Conservation (phyloP, 2,329 filamentous ascomycete genomes). For the Cercospora sesami region DNA sequence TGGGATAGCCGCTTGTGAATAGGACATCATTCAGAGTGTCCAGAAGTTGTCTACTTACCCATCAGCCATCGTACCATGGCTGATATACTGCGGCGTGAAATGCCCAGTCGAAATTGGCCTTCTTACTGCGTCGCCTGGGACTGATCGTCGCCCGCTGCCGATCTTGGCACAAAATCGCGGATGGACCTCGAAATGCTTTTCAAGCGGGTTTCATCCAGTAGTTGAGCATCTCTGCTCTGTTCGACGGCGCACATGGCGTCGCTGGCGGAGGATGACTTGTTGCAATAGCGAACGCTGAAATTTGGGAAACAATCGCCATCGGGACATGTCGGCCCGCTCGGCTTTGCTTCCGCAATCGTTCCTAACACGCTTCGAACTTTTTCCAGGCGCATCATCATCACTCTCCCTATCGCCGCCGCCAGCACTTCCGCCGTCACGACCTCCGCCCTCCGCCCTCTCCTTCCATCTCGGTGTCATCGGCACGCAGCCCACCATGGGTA, state of each 20-base stretch:
- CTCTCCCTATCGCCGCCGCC: constrained; percentile 10
- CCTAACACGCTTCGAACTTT: constrained; percentile 6
- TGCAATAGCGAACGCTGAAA: background rate
- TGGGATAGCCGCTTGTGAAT: constrained; percentile 21
- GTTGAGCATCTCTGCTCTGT: background rate
- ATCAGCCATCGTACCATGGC: constrained; percentile 24
- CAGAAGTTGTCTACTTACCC: constrained; percentile 30
- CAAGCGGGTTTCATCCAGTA: constrained; percentile 21
- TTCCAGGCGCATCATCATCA: constrained; percentile 12
- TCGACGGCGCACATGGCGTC: background rate
- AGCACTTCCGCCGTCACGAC: constrained; percentile 7
- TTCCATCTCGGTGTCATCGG: constrained; percentile 18
- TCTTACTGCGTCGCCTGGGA: constrained; percentile 30
- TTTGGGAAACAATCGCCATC: background rate
- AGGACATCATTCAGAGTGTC: constrained; percentile 27
- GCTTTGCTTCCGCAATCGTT: constrained; percentile 1
- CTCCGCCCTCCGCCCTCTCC: constrained; percentile 1
- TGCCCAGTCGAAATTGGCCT: background rate
- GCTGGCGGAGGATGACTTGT: background rate
- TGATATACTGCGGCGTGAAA: constrained; percentile 2
- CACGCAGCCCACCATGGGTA: constrained; percentile 47
- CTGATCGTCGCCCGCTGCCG: background rate
- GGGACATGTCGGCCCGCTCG: constrained; percentile 6
- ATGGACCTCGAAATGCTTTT: constrained; percentile 24
- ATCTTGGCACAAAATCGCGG: constrained; percentile 20